Evolutionary conservation across 345 rosid genomes (phyloP).

Genomic region (Citrus maxima): DNA sequence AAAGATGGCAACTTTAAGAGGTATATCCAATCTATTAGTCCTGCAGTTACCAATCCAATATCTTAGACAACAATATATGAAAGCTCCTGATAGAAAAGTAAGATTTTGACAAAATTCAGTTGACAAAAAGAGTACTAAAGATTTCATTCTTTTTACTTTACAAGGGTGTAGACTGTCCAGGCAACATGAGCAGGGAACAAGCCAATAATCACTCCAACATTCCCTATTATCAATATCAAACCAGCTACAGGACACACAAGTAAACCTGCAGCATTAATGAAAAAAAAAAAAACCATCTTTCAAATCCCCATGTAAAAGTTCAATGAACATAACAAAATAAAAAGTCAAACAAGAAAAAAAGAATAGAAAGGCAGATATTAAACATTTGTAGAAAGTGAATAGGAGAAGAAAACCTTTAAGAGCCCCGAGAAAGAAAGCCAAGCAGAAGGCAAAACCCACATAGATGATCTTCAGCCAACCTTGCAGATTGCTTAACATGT

Average conservation of each 20-base stretch:
- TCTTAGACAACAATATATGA: not conserved
- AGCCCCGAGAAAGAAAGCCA: slow-evolving; percentile 71
- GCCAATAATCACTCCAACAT: slow-evolving; percentile 67
- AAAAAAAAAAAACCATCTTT: slow-evolving; percentile 1
- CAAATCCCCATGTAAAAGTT: not conserved
- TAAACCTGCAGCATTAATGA: slow-evolving; percentile 43
- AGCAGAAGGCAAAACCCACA: slow-evolving; percentile 60
- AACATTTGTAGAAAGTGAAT: not conserved
- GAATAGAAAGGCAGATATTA: not conserved
- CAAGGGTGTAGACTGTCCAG: slow-evolving; percentile 61
- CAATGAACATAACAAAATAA: not conserved
- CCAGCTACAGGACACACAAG: slow-evolving; percentile 78
- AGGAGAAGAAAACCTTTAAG: slow-evolving; percentile 52
- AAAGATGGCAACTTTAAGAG: slow-evolving; percentile 60
- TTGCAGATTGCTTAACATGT: slow-evolving; percentile 28
- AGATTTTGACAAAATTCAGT: not conserved
- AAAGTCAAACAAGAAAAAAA: not conserved
- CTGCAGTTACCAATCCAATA: slow-evolving; percentile 33
- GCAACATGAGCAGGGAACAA: slow-evolving; percentile 66
- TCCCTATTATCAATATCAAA: slow-evolving; percentile 57
- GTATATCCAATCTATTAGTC: slow-evolving; percentile 51
- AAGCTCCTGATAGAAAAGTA: not conserved
- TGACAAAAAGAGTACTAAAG: not conserved
- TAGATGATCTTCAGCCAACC: slow-evolving; percentile 41
- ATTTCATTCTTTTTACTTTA: slow-evolving; percentile 37